These are phyloP conservation scores for Umbelopsis sp. DNA, from an alignment of 192 early-diverging fungal species.

Conservation along the genomic window DNA sequence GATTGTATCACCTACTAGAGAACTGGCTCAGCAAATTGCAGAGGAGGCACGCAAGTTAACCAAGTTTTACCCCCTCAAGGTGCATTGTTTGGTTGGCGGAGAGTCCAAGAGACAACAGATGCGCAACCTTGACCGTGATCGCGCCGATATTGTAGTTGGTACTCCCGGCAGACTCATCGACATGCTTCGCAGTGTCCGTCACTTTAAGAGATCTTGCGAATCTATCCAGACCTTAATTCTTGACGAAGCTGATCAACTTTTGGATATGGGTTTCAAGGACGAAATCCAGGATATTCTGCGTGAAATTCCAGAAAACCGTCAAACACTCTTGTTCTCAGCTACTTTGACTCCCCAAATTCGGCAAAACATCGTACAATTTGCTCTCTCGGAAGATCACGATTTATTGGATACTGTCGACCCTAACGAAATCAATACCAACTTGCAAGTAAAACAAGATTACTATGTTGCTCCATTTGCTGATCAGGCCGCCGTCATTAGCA, in stretches of 20 bases:
- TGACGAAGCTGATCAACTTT: slow-evolving; percentile 94
- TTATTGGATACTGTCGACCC: slow-evolving; percentile 84
- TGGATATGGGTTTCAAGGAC: slow-evolving; percentile 93
- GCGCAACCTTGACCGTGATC: slow-evolving; percentile 41
- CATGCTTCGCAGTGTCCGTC: slow-evolving; percentile 56
- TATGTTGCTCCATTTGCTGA: slow-evolving; percentile 59
- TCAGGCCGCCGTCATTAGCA: slow-evolving; percentile 61
- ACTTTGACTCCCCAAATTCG: slow-evolving; percentile 78
- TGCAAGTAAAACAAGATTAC: slow-evolving; percentile 81
- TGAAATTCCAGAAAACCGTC: slow-evolving; percentile 66
- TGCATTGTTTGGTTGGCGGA: slow-evolving; percentile 80
- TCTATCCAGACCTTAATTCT: slow-evolving; percentile 74
- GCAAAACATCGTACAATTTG: slow-evolving; percentile 58
- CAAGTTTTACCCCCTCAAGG: slow-evolving; percentile 57
- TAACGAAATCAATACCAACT: slow-evolving; percentile 83
- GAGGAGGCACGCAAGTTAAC: slow-evolving; percentile 71
- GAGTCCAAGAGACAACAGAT: slow-evolving; percentile 63
- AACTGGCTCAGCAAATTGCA: slow-evolving; percentile 86
- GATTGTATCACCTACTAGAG: slow-evolving; percentile 89
- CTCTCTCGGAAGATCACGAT: slow-evolving; percentile 64
- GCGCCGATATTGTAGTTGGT: slow-evolving; percentile 86
- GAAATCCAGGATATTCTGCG: slow-evolving; percentile 54
- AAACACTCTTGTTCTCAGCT: slow-evolving; percentile 94
- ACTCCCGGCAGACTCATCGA: slow-evolving; percentile 94
- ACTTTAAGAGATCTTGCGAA: slow-evolving; percentile 51